Percentiles rank a stretch among this genome's conserved stretches.
Conservation (phyloP, 2,329 filamentous ascomycete genomes). For the Alternaria panax region DNA sequence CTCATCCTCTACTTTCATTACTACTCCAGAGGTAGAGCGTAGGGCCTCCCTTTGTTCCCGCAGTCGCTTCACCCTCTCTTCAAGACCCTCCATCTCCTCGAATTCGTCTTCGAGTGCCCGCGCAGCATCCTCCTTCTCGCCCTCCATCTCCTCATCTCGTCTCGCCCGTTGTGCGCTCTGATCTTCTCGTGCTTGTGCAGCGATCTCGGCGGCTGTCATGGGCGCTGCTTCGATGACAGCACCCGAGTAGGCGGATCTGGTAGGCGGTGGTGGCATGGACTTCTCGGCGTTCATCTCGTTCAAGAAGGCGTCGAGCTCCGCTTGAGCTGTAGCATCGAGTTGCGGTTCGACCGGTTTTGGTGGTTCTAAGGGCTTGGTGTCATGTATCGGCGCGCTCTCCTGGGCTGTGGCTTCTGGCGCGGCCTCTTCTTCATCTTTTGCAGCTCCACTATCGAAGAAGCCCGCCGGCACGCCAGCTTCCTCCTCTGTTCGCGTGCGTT, state of each 20-base stretch:
- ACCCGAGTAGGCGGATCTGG: conserved; percentile 51
- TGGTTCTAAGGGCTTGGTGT: conserved; percentile 14
- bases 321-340: conserved; percentile 33
- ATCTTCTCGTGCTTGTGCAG: conserved; percentile 55
- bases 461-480: conserved; percentile 43
- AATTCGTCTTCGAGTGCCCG: conserved; percentile 57
- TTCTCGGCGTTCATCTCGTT: conserved; percentile 74
- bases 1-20: conserved; percentile 16
- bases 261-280: conserved; percentile 80
- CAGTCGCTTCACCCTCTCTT: conserved; percentile 54
- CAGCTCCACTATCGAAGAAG: conserved; percentile 44
- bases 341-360: conserved; percentile 14
- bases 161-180: conserved; percentile 52
- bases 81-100: conserved; percentile 59
- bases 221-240: conserved; percentile 57
- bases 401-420: conserved; percentile 1
- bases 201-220: conserved; percentile 56
- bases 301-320: conserved; percentile 64
- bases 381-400: conserved; percentile 7
- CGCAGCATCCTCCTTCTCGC: conserved; percentile 58
- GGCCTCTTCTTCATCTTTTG: conserved; percentile 16
- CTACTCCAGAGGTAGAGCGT: conserved; percentile 31
- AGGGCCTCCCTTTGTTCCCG: conserved; percentile 57
- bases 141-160: conserved; percentile 56
- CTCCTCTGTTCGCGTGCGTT: conserved; percentile 45